Percentiles rank a stretch among this genome's conserved stretches.
phyloP scores from a whole-genome alignment of 1,284 basidiomycete genomes.

The Pseudozyma sp. region DNA sequence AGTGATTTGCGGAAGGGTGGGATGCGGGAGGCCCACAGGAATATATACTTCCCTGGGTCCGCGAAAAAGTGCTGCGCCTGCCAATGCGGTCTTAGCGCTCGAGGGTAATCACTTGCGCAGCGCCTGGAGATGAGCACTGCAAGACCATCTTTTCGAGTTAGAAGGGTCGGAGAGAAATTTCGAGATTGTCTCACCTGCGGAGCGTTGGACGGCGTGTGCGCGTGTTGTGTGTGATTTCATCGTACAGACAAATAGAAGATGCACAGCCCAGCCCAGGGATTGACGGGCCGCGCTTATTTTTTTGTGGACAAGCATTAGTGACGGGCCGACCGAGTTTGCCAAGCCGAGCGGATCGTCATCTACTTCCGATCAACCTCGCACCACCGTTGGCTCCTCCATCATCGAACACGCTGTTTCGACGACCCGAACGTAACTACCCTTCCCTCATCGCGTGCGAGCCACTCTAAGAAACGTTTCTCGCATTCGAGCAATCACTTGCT shows the following conservation, averaged over 20 bases:
- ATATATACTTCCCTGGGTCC: constrained; percentile 37
- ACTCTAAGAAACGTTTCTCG: too few relatives aligned
- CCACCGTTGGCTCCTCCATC: too few relatives aligned
- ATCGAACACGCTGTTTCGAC: too few relatives aligned
- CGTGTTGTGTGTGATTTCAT: constrained; percentile 29
- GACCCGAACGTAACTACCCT: too few relatives aligned
- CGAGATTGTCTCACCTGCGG: background rate
- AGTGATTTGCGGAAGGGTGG: constrained; percentile 12
- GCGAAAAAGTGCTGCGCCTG: constrained; percentile 4
- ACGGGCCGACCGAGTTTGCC: constrained; percentile 7
- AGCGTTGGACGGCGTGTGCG: background rate
- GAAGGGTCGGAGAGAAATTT: constrained; percentile 16
- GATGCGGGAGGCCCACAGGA: constrained; percentile 21
- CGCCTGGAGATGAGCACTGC: background rate
- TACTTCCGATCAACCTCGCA: too few relatives aligned
- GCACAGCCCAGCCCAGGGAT: constrained; percentile 5
- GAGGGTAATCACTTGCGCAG: too few relatives aligned
- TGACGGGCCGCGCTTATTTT: background rate
- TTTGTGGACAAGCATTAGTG: background rate
- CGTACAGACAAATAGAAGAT: constrained; percentile 11
- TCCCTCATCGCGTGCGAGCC: too few relatives aligned
- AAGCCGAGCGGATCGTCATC: background rate
- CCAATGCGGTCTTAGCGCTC: constrained; percentile 1
- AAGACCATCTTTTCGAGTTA: constrained; percentile 22
- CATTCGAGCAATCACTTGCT: too few relatives aligned